Conservation (phyloP, 2,329 filamentous ascomycete species). For the Hymenoscyphus salicellus region DNA sequence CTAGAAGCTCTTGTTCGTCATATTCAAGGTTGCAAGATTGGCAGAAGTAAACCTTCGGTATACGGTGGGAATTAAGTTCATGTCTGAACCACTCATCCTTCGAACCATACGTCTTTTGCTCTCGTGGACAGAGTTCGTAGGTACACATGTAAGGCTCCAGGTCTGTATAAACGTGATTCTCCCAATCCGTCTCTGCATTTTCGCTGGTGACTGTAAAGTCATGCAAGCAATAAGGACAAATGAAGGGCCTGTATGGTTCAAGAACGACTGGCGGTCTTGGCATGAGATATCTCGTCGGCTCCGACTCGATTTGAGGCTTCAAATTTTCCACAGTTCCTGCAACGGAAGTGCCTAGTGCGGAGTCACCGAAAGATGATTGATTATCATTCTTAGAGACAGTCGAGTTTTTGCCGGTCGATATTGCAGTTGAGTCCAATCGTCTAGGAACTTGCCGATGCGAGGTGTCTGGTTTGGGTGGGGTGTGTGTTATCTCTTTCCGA, state of each 20-base stretch:
- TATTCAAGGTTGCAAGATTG: background rate
- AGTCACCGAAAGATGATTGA: background rate
- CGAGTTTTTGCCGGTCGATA: background rate
- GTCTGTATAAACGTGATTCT: background rate
- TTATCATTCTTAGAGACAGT: no score
- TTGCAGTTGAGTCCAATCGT: background rate
- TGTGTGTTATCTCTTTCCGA: background rate
- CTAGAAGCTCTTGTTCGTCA: background rate
- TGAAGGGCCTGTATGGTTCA: background rate
- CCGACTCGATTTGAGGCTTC: background rate
- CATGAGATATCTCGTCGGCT: background rate
- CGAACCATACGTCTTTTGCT: background rate
- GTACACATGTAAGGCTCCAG: background rate
- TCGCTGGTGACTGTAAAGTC: background rate
- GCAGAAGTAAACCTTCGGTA: background rate
- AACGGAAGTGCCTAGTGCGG: background rate
- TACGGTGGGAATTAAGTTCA: background rate
- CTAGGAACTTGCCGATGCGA: background rate
- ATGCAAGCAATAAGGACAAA: conserved; percentile 1
- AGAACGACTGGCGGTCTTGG: background rate
- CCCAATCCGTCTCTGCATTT: background rate
- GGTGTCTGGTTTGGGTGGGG: background rate
- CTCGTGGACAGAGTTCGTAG: background rate
- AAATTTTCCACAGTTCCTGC: background rate
- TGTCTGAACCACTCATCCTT: conserved; percentile 2